A percentile compares a stretch with the other conserved stretches of the same genome.
Conservation (phyloP, 495 filamentous ascomycete genomes). For the Letharia columbiana region DNA sequence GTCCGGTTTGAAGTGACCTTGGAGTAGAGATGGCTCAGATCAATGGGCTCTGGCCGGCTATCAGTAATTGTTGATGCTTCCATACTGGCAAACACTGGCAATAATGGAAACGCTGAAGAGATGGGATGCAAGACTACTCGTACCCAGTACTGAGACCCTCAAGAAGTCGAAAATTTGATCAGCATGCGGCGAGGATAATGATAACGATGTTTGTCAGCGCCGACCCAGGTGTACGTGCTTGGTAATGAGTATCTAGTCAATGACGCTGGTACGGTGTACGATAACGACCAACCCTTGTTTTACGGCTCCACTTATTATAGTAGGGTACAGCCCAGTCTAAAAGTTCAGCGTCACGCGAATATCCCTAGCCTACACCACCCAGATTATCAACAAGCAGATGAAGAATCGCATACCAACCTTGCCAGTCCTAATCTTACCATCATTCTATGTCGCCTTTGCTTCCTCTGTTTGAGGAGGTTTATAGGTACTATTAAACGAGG, state of each 20-base stretch:
- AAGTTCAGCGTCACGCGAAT: too few species aligned
- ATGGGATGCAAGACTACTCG: not conserved
- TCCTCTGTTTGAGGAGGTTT: too few species aligned
- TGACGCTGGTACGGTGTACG: not conserved
- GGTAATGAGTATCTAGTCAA: not conserved
- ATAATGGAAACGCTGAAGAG: not conserved
- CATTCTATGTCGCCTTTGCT: too few species aligned
- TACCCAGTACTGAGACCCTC: not conserved
- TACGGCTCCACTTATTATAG: too few species aligned
- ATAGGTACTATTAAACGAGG: too few species aligned
- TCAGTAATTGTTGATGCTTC: conserved; percentile 4
- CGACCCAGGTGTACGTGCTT: not conserved
- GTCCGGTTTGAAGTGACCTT: conserved; percentile 53
- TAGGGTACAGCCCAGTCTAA: too few species aligned
- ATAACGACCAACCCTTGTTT: too few species aligned
- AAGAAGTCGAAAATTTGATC: not conserved
- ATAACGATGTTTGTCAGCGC: not conserved
- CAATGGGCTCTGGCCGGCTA: conserved; percentile 45
- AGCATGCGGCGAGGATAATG: not conserved
- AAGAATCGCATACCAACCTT: too few species aligned
- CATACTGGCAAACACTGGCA: conserved; percentile 3
- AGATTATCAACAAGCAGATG: too few species aligned
- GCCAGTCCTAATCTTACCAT: too few species aligned
- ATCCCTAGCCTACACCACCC: too few species aligned
- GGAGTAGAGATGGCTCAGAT: conserved; percentile 74